These are phyloP conservation scores for Metschnikowia bowlesiae DNA, from an alignment of 805 yeast species.

Conservation along the genomic window DNA sequence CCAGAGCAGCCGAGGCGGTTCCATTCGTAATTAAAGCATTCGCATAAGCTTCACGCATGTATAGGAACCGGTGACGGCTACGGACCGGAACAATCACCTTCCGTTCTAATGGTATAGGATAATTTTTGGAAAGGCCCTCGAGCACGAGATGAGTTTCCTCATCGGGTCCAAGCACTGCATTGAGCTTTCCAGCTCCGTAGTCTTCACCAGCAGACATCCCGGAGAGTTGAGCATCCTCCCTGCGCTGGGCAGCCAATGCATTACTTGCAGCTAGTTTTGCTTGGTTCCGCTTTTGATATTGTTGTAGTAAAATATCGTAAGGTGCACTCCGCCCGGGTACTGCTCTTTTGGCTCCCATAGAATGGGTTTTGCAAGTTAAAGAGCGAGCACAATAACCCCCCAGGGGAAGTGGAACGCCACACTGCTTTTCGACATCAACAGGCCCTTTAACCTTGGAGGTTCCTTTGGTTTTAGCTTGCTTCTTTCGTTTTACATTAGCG, in stretches of 20 bases:
- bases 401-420: conserved; percentile 90
- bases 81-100: conserved; percentile 67
- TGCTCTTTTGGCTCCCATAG: conserved; percentile 97
- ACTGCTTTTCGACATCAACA: conserved; percentile 87
- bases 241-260: conserved; percentile 72
- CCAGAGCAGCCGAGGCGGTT: conserved; percentile 33
- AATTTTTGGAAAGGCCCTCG: conserved; percentile 78
- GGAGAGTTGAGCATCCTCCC: conserved; percentile 53
- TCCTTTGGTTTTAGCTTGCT: conserved; percentile 34
- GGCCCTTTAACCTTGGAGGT: conserved; percentile 68
- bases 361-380: conserved; percentile 93
- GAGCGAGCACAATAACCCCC: conserved; percentile 98
- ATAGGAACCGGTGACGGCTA: conserved; percentile 65
- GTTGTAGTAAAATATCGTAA: conserved; percentile 80
- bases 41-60: conserved; percentile 94
- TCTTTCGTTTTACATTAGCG: conserved; percentile 23
- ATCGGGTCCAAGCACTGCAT: conserved; percentile 68
- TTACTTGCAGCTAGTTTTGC: conserved; percentile 81
- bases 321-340: conserved; percentile 92
- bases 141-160: conserved; percentile 90
- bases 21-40: conserved; percentile 70
- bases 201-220: conserved; percentile 19
- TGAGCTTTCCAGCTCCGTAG: conserved; percentile 18
- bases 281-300: conserved; percentile 89
- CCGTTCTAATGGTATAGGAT: conserved; percentile 80